These are phyloP conservation scores for Ustilaginoidea virens DNA, from an alignment of 2,329 filamentous ascomycete species.

Conservation along the genomic window DNA sequence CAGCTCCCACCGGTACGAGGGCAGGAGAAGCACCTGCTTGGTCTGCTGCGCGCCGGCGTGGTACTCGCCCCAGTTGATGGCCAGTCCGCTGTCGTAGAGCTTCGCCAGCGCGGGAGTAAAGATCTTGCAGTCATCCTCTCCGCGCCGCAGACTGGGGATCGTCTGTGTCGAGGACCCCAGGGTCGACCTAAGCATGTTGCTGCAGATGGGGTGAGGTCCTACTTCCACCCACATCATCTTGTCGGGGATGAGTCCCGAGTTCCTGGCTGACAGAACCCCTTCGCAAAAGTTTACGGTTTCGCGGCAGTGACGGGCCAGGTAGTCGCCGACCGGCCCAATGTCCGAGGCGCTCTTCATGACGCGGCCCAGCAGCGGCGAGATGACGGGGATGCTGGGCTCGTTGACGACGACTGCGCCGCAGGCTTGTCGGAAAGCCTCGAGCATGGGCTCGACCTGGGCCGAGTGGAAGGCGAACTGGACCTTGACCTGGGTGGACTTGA, in stretches of 20 bases:
- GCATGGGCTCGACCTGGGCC: constrained; percentile 20
- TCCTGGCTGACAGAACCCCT: constrained; percentile 34
- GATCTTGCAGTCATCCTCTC: constrained; percentile 45
- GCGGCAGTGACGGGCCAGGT: constrained; percentile 42
- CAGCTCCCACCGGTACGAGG: constrained; percentile 53
- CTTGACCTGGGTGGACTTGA: constrained; percentile 16
- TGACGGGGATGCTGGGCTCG: constrained; percentile 5
- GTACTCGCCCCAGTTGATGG: constrained; percentile 19
- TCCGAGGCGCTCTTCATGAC: constrained; percentile 29
- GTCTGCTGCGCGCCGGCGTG: constrained; percentile 29
- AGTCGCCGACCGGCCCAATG: constrained; percentile 31
- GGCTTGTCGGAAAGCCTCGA: constrained; percentile 23
- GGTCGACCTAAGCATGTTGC: constrained; percentile 45
- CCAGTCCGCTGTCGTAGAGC: background rate
- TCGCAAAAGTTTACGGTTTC: constrained; percentile 49
- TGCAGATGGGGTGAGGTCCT: constrained; percentile 50
- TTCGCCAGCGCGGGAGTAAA: background rate
- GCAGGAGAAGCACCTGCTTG: constrained; percentile 39
- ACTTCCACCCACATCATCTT: constrained; percentile 51
- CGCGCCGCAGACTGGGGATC: constrained; percentile 42
- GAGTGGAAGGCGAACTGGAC: constrained; percentile 20
- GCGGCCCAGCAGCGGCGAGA: constrained; percentile 29
- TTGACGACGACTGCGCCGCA: constrained; percentile 1
- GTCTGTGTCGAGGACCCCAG: constrained; percentile 30
- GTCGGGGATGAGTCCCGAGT: constrained; percentile 32